Conservation (phyloP, 768 basidiomycete species). For the Pleurotus platypus region DNA sequence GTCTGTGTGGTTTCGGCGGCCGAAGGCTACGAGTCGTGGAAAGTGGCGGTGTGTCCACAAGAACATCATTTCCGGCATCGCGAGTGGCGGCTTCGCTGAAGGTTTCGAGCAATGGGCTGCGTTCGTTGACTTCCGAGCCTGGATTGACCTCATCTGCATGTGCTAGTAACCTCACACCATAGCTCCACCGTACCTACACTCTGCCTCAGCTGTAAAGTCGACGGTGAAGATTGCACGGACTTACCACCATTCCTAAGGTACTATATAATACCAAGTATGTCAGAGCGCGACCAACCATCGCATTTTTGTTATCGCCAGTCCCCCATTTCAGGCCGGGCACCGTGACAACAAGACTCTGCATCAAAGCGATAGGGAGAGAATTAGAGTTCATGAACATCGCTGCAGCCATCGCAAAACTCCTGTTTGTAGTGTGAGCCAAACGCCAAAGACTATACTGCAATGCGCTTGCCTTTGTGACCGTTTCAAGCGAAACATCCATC, state of each 20-base stretch:
- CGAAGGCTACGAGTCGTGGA: neutral
- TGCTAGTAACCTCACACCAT: conserved; percentile 80
- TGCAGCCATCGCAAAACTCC: conserved; percentile 77
- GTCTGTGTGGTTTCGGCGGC: conserved; percentile 17
- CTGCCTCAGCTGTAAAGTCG: neutral
- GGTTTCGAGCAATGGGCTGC: conserved; percentile 31
- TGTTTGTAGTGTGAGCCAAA: conserved; percentile 19
- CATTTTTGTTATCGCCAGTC: conserved; percentile 72
- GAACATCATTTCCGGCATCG: conserved; percentile 5
- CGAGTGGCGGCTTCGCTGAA: conserved; percentile 20
- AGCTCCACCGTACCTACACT: conserved; percentile 83
- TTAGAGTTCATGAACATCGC: conserved; percentile 95
- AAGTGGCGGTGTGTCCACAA: conserved; percentile 5
- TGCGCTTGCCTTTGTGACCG: conserved; percentile 68
- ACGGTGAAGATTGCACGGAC: conserved; percentile 22
- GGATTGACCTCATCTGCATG: conserved; percentile 51
- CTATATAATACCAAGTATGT: conserved; percentile 91
- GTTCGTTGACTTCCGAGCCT: conserved; percentile 23
- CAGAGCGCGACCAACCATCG: conserved; percentile 89
- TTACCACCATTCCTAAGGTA: conserved; percentile 92
- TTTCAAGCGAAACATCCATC: conserved; percentile 62
- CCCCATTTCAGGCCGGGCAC: conserved; percentile 85
- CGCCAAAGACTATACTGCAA: neutral
- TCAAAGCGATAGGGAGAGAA: conserved; percentile 90
- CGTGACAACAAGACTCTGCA: conserved; percentile 84